These are phyloP conservation scores for Claviceps africana DNA, from an alignment of 2,329 filamentous ascomycete species.

Conservation along the genomic window DNA sequence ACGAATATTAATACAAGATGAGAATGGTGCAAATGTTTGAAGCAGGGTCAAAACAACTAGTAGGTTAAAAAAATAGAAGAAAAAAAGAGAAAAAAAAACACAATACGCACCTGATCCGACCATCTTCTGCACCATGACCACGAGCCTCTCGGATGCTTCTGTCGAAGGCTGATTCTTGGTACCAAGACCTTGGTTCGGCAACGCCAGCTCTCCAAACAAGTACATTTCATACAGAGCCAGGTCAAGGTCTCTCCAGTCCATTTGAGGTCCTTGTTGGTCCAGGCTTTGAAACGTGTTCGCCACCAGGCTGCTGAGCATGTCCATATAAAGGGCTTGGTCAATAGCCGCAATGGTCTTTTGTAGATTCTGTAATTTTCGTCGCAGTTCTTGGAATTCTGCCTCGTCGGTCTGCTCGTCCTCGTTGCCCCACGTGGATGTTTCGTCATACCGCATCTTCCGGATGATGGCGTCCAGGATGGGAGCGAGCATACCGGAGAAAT, in stretches of 20 bases:
- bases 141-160: slow-evolving; percentile 64
- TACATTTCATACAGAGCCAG: slow-evolving; percentile 91
- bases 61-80: neutral
- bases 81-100: neutral
- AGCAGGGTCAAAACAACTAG: neutral
- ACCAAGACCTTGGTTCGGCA: slow-evolving; percentile 76
- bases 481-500: slow-evolving; percentile 70
- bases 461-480: slow-evolving; percentile 87
- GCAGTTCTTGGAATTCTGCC: slow-evolving; percentile 89
- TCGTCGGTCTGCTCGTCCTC: slow-evolving; percentile 94
- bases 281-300: slow-evolving; percentile 73
- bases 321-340: slow-evolving; percentile 76
- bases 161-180: slow-evolving; percentile 71
- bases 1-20: neutral
- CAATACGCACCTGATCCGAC: slow-evolving; percentile 63
- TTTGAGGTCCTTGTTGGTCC: slow-evolving; percentile 54
- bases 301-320: slow-evolving; percentile 79
- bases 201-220: slow-evolving; percentile 85
- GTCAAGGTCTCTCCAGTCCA: slow-evolving; percentile 93
- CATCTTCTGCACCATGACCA: slow-evolving; percentile 92
- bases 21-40: neutral
- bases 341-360: slow-evolving; percentile 88
- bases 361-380: slow-evolving; percentile 76
- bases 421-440: slow-evolving; percentile 83
- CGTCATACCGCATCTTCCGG: slow-evolving; percentile 92